Percentiles rank a stretch among this genome's conserved stretches.
These are phyloP conservation scores for Serendipita sp. DNA, from an alignment of 768 basidiomycete species.

Conservation along the genomic window DNA sequence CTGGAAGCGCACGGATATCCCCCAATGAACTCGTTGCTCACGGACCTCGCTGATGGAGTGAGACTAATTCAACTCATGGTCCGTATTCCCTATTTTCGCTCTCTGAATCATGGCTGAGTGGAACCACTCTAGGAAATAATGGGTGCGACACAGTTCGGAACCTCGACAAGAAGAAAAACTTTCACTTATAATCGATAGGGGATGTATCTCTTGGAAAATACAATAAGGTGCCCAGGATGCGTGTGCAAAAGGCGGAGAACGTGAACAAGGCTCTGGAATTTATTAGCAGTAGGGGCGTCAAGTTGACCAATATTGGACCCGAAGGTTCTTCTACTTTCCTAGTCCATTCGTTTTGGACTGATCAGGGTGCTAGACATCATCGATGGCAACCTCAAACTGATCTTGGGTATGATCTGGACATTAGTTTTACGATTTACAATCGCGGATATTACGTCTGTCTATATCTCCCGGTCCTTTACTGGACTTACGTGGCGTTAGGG, in stretches of 20 bases:
- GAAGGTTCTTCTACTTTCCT: slow-evolving; percentile 41
- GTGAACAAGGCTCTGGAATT: slow-evolving; percentile 93
- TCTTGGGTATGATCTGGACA: slow-evolving; percentile 99
- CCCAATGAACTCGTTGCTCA: slow-evolving; percentile 75
- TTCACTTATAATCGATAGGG: slow-evolving; percentile 28
- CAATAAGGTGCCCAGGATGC: slow-evolving; percentile 76
- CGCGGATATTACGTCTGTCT: slow-evolving; percentile 81
- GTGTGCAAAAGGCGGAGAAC: slow-evolving; percentile 96
- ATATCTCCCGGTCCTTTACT: not conserved
- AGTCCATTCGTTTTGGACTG: slow-evolving; percentile 4
- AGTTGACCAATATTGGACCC: slow-evolving; percentile 93
- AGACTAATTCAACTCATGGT: slow-evolving; percentile 92
- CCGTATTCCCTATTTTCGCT: slow-evolving; percentile 6
- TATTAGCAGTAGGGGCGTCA: slow-evolving; percentile 84
- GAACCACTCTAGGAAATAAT: too few species aligned
- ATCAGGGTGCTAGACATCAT: slow-evolving; percentile 61
- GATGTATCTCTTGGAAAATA: slow-evolving; percentile 90
- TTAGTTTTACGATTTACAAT: slow-evolving; percentile 95
- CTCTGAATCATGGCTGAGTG: too few species aligned
- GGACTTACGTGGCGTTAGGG: slow-evolving; percentile 32
- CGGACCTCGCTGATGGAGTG: slow-evolving; percentile 89
- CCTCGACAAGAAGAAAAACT: not conserved
- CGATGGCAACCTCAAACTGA: slow-evolving; percentile 95
- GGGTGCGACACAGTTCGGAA: too few species aligned
- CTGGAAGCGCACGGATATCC: slow-evolving; percentile 73